A percentile compares a stretch with the other conserved stretches of the same genome.
phyloP scores from a whole-genome alignment of 1,139 yeast species.

The Debaryomyces subglobosus region DNA sequence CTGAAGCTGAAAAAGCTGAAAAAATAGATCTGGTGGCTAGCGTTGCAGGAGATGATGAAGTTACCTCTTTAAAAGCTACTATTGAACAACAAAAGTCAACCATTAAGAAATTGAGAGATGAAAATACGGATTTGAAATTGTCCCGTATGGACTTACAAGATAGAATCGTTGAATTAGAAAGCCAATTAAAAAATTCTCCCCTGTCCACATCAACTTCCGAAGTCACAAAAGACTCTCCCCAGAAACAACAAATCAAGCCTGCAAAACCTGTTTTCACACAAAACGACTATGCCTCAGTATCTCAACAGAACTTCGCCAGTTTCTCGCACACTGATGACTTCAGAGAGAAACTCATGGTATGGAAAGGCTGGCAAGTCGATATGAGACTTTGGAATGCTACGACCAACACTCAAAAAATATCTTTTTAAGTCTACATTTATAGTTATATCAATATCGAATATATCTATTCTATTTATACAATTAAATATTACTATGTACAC shows the following conservation, averaged over 20 bases:
- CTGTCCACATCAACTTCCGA: slow-evolving; percentile 6
- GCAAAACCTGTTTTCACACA: slow-evolving; percentile 41
- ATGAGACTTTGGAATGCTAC: slow-evolving; percentile 73
- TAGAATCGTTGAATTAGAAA: slow-evolving; percentile 31
- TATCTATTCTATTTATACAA: slow-evolving; percentile 10
- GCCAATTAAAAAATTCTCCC: slow-evolving; percentile 18
- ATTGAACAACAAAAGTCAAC: slow-evolving; percentile 39
- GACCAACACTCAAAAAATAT: slow-evolving; percentile 28
- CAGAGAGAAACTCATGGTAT: slow-evolving; percentile 51
- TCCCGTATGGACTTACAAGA: slow-evolving; percentile 51
- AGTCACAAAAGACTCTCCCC: slow-evolving; percentile 12
- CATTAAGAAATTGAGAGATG: slow-evolving; percentile 44
- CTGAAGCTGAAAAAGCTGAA: slow-evolving; percentile 7
- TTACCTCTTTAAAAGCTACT: slow-evolving; percentile 27
- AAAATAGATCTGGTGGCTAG: neutral
- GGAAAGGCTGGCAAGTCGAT: slow-evolving; percentile 88
- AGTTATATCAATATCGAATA: slow-evolving; percentile 2
- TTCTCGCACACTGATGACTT: slow-evolving; percentile 35
- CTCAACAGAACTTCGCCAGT: slow-evolving; percentile 30
- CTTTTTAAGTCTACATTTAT: slow-evolving; percentile 18
- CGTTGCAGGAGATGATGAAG: slow-evolving; percentile 28
- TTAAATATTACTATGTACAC: slow-evolving; percentile 7
- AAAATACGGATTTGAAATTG: slow-evolving; percentile 48
- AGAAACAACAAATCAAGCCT: slow-evolving; percentile 20
- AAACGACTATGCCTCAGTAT: slow-evolving; percentile 38